Evolutionary conservation across 768 basidiomycete genomes (phyloP).

Genomic region (Trametes coccinea): DNA sequence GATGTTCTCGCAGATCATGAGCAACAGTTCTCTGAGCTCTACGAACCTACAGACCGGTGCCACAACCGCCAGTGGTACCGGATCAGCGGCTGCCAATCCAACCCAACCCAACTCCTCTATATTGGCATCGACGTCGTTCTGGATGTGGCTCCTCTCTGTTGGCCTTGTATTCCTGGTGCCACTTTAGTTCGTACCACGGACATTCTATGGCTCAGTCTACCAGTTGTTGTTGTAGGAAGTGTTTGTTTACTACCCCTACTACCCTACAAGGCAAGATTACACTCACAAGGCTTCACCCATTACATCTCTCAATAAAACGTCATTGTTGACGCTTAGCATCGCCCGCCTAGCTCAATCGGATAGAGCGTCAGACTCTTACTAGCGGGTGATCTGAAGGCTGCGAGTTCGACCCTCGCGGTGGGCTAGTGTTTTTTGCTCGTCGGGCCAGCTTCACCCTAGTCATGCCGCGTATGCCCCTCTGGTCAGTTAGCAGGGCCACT

Average conservation of each 20-base stretch:
- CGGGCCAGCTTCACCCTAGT: too few species aligned
- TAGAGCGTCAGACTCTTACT: conserved; percentile 68
- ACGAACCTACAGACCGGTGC: conserved; percentile 16
- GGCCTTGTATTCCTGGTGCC: not conserved
- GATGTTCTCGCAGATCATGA: conserved; percentile 37
- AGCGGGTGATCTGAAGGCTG: conserved; percentile 54
- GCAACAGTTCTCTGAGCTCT: conserved; percentile 25
- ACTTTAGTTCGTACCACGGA: not conserved
- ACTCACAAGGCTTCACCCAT: too few species aligned
- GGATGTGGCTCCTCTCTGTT: not conserved
- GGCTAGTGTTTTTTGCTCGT: conserved; percentile 37
- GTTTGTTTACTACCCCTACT: too few species aligned
- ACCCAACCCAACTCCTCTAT: conserved; percentile 10
- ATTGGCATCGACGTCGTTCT: conserved; percentile 1
- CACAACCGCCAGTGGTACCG: not conserved
- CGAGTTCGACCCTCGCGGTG: conserved; percentile 66
- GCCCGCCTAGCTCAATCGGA: conserved; percentile 70
- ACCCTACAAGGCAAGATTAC: too few species aligned
- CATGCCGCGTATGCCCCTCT: too few species aligned
- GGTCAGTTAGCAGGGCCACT: too few species aligned
- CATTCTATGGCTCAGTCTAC: not conserved
- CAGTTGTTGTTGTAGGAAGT: too few species aligned
- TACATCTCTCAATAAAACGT: too few species aligned
- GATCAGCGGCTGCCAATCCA: not conserved
- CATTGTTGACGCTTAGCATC: not conserved